These are phyloP conservation scores for Verruconis gallopava DNA, from an alignment of 2,329 filamentous ascomycete species.

Conservation along the genomic window DNA sequence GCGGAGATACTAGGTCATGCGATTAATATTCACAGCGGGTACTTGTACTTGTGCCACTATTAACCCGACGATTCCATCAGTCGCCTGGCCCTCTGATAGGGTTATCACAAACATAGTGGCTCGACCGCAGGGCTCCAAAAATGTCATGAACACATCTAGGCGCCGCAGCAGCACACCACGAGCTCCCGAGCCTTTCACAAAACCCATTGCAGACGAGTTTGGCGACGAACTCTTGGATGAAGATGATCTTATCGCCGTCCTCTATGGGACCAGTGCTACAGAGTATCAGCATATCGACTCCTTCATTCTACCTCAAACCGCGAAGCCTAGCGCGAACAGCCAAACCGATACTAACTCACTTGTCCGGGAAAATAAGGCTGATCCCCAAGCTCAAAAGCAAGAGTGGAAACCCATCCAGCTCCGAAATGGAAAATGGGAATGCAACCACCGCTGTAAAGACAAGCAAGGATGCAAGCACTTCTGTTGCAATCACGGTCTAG, in stretches of 20 bases:
- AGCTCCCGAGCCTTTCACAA: slow-evolving; percentile 7
- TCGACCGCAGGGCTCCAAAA: slow-evolving; percentile 13
- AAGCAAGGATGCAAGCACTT: slow-evolving; percentile 53
- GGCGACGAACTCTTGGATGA: slow-evolving; percentile 41
- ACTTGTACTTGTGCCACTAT: slow-evolving; percentile 42
- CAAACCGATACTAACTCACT: not conserved
- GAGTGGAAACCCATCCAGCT: slow-evolving; percentile 37
- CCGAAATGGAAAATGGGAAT: slow-evolving; percentile 59
- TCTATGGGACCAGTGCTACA: slow-evolving; percentile 18
- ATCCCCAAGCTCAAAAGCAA: slow-evolving; percentile 1
- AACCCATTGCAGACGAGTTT: slow-evolving; percentile 31
- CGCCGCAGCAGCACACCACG: slow-evolving; percentile 15
- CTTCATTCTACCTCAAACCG: slow-evolving; percentile 10
- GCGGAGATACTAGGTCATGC: not conserved
- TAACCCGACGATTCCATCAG: slow-evolving; percentile 34
- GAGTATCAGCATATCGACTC: slow-evolving; percentile 42
- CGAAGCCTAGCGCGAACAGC: slow-evolving; percentile 17
- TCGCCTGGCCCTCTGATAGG: slow-evolving; percentile 27
- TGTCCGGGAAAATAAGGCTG: too few relatives aligned
- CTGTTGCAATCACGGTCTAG: slow-evolving; percentile 59
- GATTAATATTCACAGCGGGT: slow-evolving; percentile 32
- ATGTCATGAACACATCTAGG: slow-evolving; percentile 21
- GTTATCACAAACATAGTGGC: slow-evolving; percentile 5
- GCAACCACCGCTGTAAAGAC: slow-evolving; percentile 57
- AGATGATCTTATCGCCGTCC: slow-evolving; percentile 35